Conservation (phyloP, 2,329 filamentous ascomycete genomes). For the Stachybotrys chartarum region DNA sequence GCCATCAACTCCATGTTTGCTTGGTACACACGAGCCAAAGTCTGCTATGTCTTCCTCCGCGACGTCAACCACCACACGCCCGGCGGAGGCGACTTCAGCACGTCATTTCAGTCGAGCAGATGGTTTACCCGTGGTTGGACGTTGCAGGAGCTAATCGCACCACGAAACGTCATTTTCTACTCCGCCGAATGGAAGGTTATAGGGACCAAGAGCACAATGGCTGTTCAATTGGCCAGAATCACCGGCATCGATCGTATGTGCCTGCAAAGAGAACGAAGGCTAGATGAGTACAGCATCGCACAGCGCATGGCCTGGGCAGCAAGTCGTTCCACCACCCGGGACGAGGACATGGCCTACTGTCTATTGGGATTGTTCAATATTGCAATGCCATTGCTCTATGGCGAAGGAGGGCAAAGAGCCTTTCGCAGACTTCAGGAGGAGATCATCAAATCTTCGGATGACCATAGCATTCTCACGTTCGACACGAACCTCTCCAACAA, state of each 20-base stretch:
- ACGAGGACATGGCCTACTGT: neutral
- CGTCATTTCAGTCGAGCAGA: neutral
- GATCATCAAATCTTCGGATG: neutral
- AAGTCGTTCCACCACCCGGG: neutral
- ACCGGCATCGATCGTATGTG: neutral
- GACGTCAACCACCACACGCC: neutral
- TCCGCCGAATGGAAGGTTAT: neutral
- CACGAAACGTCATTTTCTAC: neutral
- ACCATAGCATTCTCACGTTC: neutral
- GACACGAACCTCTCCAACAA: neutral
- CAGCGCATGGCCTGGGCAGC: constrained; percentile 1
- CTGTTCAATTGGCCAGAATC: neutral
- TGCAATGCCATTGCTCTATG: constrained; percentile 1
- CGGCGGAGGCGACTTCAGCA: neutral
- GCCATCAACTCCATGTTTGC: constrained; percentile 1
- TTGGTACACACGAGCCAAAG: neutral
- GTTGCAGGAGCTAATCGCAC: neutral
- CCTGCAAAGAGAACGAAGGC: neutral
- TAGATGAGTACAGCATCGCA: neutral
- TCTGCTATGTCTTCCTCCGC: neutral
- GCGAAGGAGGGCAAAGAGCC: neutral
- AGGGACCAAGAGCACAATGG: neutral
- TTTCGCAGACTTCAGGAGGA: constrained; percentile 1
- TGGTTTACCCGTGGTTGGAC: constrained; percentile 1
- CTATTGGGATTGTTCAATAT: neutral